Base-by-base conservation (phyloP, 2,329 filamentous ascomycete species). In the Pseudopithomyces chartarum region DNA sequence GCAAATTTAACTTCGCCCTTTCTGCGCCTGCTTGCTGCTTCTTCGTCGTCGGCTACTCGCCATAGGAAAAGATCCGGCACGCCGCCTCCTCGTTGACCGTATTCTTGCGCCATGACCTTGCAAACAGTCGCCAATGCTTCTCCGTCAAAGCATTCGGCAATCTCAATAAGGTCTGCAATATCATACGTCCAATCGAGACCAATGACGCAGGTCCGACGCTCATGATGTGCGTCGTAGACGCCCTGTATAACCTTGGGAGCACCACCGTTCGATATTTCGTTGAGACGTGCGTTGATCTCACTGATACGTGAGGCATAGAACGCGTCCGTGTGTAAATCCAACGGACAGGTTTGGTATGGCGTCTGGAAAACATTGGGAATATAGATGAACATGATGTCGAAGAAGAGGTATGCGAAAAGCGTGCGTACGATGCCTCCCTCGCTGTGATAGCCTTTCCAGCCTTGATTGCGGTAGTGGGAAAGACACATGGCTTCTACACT, bases 281-380 rank as follows among this genome's bases (percentile, higher is more conserved):
- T 92, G 1, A 98, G 82, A 1, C 93, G 87, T 60, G 88, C 87
- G 70, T 97, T 96, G 72, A 98, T 95, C 78, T 97, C 93, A 3
- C 89, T 92, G 34, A 90, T 87, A n/a, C 95, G 85, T 1, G 88
- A 87, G 0, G 91, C 85, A 71, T 91, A 98, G 79, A 99, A 99
- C 2, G 90, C 88, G 73, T 99, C 95, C 0, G 93, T 97, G 71
- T 96, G 90, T 6, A 99, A 80, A 73, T 99, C 95, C 3, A 99
- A 80, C 1, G 95, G 95, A 69, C 92, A 97, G 0, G 92, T 96
- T 76, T 99, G 95, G 73, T 91, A 99, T 1, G 90, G 86, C 6
- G 95, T 99, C 73, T 98, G 94, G 75, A 99, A 99, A 54, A 99
- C 94, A 66, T 98, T 97, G 23, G 95, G 94, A 5, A 98, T 85